Evolutionary conservation across 2,329 filamentous ascomycete species (phyloP).

Genomic region (Balansia obtecta): DNA sequence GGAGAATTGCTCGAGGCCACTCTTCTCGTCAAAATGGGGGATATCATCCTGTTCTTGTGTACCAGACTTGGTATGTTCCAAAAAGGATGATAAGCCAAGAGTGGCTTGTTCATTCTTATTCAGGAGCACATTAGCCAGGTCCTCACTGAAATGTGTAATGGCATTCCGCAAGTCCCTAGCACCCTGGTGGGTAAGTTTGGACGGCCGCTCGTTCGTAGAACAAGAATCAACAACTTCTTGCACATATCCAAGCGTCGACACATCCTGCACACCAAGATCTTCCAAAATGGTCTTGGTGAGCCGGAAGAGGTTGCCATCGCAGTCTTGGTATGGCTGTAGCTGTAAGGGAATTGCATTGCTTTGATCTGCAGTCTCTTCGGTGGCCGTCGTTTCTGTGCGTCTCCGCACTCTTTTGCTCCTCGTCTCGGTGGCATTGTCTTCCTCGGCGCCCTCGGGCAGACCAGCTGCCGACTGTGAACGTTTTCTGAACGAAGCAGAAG

Average conservation of each 20-base stretch:
- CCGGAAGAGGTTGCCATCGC: conserved; percentile 42
- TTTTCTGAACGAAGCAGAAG: conserved; percentile 38
- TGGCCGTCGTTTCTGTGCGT: conserved; percentile 34
- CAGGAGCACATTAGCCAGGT: conserved; percentile 39
- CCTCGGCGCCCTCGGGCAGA: conserved; percentile 40
- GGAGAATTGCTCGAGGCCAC: conserved; percentile 40
- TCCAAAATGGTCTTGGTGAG: conserved; percentile 43
- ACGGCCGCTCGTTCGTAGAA: conserved; percentile 35
- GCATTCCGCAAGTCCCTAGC: conserved; percentile 37
- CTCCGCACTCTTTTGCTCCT: conserved; percentile 54
- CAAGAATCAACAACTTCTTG: conserved; percentile 40
- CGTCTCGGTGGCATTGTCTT: conserved; percentile 46
- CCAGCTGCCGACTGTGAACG: conserved; percentile 51
- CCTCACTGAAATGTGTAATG: conserved; percentile 38
- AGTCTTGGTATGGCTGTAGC: conserved; percentile 43
- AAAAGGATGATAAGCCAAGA: conserved; percentile 46
- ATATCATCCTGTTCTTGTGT: conserved; percentile 36
- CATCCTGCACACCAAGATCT: conserved; percentile 40
- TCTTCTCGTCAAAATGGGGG: conserved; percentile 37
- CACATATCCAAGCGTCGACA: conserved; percentile 30
- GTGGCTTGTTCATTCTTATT: conserved; percentile 39
- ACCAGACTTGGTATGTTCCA: conserved; percentile 49
- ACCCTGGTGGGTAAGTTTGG: conserved; percentile 32
- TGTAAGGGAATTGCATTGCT: conserved; percentile 40
- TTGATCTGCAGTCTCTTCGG: conserved; percentile 40